Base-by-base conservation (phyloP, 371 early-diverging fungal species). In the Haplosporangium sp. region DNA sequence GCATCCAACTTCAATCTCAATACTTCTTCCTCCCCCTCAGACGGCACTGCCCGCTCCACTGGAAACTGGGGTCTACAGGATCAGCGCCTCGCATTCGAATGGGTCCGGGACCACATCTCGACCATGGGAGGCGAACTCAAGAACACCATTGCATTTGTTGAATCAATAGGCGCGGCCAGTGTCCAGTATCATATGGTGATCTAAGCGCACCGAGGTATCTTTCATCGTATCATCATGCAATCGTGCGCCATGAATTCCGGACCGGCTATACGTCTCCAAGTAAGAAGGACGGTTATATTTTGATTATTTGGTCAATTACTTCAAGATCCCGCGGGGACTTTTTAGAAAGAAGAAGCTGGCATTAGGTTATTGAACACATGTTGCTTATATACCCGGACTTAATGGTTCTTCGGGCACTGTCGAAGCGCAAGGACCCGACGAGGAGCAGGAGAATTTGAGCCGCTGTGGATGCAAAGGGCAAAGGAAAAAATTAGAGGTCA, bases 141-240 rank as follows among this genome's bases (percentile, higher is more conserved):
- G 42, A 60, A 71, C 42, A 60, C 87, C n/a, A 87, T 86, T 0
- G 71, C 81, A n/a, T 76, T 65, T 53, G 88, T 85, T 2, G 62
- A 89, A 69, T 82, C 81, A 10, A 86, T 83, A 11, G 89, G 86
- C 12, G 83, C 84, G 1, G 64, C 72, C 9, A 71, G 81, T n/a
- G 52, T 85, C 59, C 69, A 69, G 53, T 69, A 67, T 48, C 74
- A 81, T 29, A 63, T 75, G 67, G 8, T 72, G 48, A 69, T 73
- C 41, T 70, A 67, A 0, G 45, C 55, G 9, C 73, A 73, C 16
- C 64, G 61, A 9, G 73, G 74, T 0, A 56, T 80, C 10, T 81
- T 82, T 48, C 67, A 70, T 5, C 62, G 73, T 12, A 81, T 64
- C 10, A 83, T 83, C 59, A 62, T 83, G 62, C 68, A 76, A 37